A percentile compares a stretch with the other conserved stretches of the same genome.
These are phyloP conservation scores for Xylariaceae sp. DNA, from an alignment of 2,329 filamentous ascomycete genomes.

Conservation along the genomic window DNA sequence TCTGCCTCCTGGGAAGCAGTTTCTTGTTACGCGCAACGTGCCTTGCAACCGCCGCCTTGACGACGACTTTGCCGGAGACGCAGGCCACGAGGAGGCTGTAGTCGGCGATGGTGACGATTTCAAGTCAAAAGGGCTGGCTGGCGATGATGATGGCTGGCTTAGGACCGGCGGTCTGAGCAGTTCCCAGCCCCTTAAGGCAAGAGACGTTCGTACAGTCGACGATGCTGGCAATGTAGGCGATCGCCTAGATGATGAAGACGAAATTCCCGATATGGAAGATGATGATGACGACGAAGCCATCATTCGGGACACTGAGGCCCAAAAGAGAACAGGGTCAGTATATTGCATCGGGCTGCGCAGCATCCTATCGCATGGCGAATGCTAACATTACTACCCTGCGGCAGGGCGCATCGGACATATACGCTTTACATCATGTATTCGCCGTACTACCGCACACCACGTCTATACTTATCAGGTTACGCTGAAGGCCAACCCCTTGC, in stretches of 20 bases:
- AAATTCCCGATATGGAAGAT: slow-evolving; percentile 98
- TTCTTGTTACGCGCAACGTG: slow-evolving; percentile 88
- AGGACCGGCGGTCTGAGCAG: slow-evolving; percentile 76
- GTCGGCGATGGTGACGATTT: slow-evolving; percentile 74
- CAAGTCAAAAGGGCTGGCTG: slow-evolving; percentile 46
- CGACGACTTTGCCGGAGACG: slow-evolving; percentile 87
- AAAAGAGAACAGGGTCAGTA: slow-evolving; percentile 45
- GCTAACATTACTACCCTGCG: slow-evolving; percentile 19
- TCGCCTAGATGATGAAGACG: slow-evolving; percentile 65
- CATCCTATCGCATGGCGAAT: background rate
- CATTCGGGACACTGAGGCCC: slow-evolving; percentile 66
- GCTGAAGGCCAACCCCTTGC: slow-evolving; percentile 75
- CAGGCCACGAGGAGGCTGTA: slow-evolving; percentile 79
- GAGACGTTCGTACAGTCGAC: slow-evolving; percentile 83
- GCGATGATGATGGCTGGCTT: slow-evolving; percentile 83
- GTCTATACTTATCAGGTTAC: slow-evolving; percentile 92
- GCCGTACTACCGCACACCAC: slow-evolving; percentile 91
- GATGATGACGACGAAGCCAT: slow-evolving; percentile 96
- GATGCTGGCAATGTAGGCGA: slow-evolving; percentile 84
- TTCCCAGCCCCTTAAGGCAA: slow-evolving; percentile 69
- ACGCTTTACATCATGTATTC: slow-evolving; percentile 98
- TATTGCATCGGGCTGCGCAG: slow-evolving; percentile 2
- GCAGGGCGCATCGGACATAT: slow-evolving; percentile 82
- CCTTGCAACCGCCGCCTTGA: slow-evolving; percentile 89
- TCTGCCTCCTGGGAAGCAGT: slow-evolving; percentile 88